Base-by-base conservation (phyloP, 2,329 filamentous ascomycete species). In the Exophiala sp. region DNA sequence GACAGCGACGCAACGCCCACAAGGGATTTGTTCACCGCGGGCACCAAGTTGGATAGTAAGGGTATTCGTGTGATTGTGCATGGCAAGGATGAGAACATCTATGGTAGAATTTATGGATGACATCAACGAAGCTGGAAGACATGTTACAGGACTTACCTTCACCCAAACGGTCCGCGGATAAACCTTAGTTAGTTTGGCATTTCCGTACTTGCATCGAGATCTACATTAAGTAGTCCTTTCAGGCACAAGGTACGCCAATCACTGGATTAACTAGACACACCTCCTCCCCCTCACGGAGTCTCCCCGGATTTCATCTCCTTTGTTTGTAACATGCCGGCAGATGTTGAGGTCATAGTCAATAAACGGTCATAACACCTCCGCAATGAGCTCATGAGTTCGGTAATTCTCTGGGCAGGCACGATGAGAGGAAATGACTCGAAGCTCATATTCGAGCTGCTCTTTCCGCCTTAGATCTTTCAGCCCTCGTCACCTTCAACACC, bases 41-140 rank as follows among this genome's bases (percentile, higher is more conserved):
- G 60, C 4, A 57, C 60, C 21, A 64, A 62, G 41, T 32, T 64
- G 35, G 65, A 65, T 18, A 63, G 62, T 33, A 58, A 63, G 41
- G 65, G 65, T 9, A 62, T 66, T 35, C 57, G 64, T 20, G 55
- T 64, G 5, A 45, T 62, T 50, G 53, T 59, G 18, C 52, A 58
- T 40, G 56, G 38, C 10, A 52, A 52, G 47, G 62, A 51, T 32
- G 55, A 54, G 47, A 57, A 47, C 39, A 40, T 38, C 2, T 45
- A 38, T 9, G 12, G 5, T 14, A 38, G 29, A 35, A 1, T 29
- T 29, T 2, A 29, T 8, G 24, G 5, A 29, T 29, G 24, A 8
- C 5, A 29, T 29, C 5, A 5, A 8, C 24, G 5, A 29, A 18
- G 16, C 16, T 16, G 16, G 11, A 38, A 3, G 35, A 5, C 35